These are phyloP conservation scores for Candida sphagnicola DNA, from an alignment of 805 yeast species.

Conservation along the genomic window DNA sequence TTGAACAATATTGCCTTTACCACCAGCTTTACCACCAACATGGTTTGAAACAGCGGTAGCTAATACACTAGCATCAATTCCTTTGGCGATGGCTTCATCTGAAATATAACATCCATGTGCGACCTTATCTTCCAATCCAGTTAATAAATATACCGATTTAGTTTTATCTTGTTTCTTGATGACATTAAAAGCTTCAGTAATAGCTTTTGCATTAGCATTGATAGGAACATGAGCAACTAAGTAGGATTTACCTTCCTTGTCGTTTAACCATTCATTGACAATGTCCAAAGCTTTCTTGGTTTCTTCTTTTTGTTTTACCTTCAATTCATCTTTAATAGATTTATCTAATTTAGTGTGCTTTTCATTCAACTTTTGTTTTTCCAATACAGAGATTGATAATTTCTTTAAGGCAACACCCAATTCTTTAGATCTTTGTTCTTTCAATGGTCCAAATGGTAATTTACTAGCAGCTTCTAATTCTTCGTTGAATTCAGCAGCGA, in stretches of 20 bases:
- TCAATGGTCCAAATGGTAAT: constrained; percentile 67
- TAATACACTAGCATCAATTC: constrained; percentile 71
- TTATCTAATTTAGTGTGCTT: constrained; percentile 79
- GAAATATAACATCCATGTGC: constrained; percentile 95
- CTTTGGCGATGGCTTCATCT: constrained; percentile 62
- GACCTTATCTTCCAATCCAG: constrained; percentile 70
- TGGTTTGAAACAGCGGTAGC: constrained; percentile 65
- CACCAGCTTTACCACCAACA: constrained; percentile 98
- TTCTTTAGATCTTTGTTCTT: constrained; percentile 81
- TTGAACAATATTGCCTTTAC: constrained; percentile 93
- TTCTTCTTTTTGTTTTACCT: constrained; percentile 85
- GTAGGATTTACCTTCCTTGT: constrained; percentile 46
- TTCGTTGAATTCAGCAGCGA: constrained; percentile 68
- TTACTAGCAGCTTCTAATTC: constrained; percentile 56
- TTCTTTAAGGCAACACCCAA: constrained; percentile 81
- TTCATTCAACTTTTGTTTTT: constrained; percentile 71
- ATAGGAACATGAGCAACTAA: constrained; percentile 69
- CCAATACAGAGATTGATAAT: constrained; percentile 74
- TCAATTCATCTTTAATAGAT: constrained; percentile 80
- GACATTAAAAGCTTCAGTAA: constrained; percentile 85
- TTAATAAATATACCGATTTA: constrained; percentile 73
- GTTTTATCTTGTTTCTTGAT: constrained; percentile 73
- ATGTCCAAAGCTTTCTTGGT: constrained; percentile 74
- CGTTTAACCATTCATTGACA: constrained; percentile 63
- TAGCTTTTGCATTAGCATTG: constrained; percentile 85